phyloP scores from a whole-genome alignment of 2,329 filamentous ascomycete species.

The Ascochyta rabiei region DNA sequence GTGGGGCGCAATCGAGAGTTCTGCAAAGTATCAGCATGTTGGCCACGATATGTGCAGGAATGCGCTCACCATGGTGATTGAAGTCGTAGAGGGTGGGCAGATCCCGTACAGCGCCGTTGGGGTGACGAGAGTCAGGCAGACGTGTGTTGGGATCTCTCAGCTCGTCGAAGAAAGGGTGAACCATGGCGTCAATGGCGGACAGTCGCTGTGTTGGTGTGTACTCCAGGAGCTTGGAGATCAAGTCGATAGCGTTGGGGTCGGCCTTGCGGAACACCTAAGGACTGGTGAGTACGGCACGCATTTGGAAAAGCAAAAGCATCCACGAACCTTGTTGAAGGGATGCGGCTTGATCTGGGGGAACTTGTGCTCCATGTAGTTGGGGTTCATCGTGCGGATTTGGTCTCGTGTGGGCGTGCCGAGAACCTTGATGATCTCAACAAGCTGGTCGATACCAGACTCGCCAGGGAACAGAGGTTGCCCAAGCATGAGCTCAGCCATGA shows the following conservation, averaged over 20 bases:
- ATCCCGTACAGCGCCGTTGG: slow-evolving; percentile 78
- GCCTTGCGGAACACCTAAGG: slow-evolving; percentile 90
- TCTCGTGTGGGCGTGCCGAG: slow-evolving; percentile 94
- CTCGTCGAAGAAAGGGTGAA: slow-evolving; percentile 98
- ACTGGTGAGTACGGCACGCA: slow-evolving; percentile 9
- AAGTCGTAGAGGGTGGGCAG: slow-evolving; percentile 92
- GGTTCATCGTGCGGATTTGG: slow-evolving; percentile 99
- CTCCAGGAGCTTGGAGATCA: slow-evolving; percentile 91
- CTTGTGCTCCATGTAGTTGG: slow-evolving; percentile 99
- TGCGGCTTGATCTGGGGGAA: slow-evolving; percentile 99
- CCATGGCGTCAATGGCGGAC: slow-evolving; percentile 93
- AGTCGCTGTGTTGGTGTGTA: slow-evolving; percentile 97
- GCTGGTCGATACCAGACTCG: slow-evolving; percentile 96
- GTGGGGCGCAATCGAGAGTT: slow-evolving; percentile 91
- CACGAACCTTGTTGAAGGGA: slow-evolving; percentile 85
- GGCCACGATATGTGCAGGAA: background rate
- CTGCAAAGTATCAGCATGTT: slow-evolving; percentile 55
- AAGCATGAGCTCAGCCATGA: slow-evolving; percentile 99
- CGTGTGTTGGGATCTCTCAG: slow-evolving; percentile 88
- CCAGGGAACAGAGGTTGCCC: slow-evolving; percentile 97
- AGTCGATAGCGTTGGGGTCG: slow-evolving; percentile 87
- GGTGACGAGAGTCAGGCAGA: slow-evolving; percentile 91
- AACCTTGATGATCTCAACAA: slow-evolving; percentile 99
- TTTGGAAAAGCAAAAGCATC: background rate
- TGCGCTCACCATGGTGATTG: slow-evolving; percentile 80